Base-by-base conservation (phyloP, 106 monocot genomes). In the Dendrobium officinale region DNA sequence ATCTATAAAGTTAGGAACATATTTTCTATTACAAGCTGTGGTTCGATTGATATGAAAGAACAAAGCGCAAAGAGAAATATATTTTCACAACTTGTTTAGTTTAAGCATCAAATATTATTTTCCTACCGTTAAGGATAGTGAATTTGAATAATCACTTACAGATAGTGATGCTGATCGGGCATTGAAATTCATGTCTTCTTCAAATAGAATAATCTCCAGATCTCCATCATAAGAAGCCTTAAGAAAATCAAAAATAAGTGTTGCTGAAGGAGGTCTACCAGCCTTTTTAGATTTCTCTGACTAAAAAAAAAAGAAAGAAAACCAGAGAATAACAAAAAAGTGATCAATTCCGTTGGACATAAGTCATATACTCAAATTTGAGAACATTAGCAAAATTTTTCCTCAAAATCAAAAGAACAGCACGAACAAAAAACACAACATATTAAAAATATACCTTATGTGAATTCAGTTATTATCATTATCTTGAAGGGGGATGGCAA, bases 151-250 rank as follows among this genome's bases (percentile, higher is more conserved):
- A 79, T 41, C 26, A 86, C 86, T 86, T 86, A 95, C 94, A 55
- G 73, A 87, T 64, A 94, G 80, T 67, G 92, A 89, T 51, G 87
- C 87, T 40, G 88, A 91, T 72, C 97, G 83, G 41, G 90, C 92
- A 84, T 98, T 98, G 81, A 98, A 98, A 85, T 98, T 95, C 94
- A 98, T 92, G 56, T 91, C 92, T 83, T 91, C 90, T 77, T 98
- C 92, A 31, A 98, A 80, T 22, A 91, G 81, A 77, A 84, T 77
- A 31, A 92, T 76, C 43, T 98, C 94, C 54, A 98, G 87, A 51
- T 86, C 61, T 48, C 89, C 94, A 72, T n/a, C 78, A 72, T 95
- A 95, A 49, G 86, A 81, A 40, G 77, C 76, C 80, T 76, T 90
- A 67, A 98, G 80, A 76, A 86, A 92, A 59, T 98, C 89, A 41